Base-by-base conservation (phyloP, 2,329 filamentous ascomycete genomes). In the Hysterium pulicare region DNA sequence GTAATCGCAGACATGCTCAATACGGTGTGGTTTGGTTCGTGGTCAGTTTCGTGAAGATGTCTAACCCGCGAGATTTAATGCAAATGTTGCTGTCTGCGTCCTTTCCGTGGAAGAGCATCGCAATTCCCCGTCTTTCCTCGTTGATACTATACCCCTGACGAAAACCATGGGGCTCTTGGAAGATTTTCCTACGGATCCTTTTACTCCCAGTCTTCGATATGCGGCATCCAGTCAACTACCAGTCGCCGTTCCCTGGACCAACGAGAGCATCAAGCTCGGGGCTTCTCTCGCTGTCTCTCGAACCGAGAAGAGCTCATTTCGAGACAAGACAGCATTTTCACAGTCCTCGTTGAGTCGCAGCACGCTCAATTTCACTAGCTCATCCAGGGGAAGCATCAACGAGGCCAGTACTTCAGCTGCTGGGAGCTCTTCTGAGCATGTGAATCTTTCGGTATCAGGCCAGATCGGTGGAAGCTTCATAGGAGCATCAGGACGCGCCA, bases 151-250 rank as follows among this genome's bases (percentile, higher is more conserved):
- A 9, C 17, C 15, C 17, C 17, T 9, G 10, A 16, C 8, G 17
- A 9, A 16, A 33, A 33, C 17, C 15, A 33, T 33, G 31, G 8
- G 9, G 7, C 31, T 33, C 9, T 9, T 33, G 15, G 31, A 33
- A 9, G 31, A 9, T 16, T 33, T 33, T 16, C 31, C 31, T 8
- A 7, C 8, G 15, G 31, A 33, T 33, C 31, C 31, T 9, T 33
- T 33, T 33, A 33, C 31, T 8, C 31, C 31, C 9, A 33, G 31
- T 16, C 31, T 33, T 33, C 31, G 31, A 9, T 33, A 33, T 33
- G 31, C 31, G 31, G 31, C 31, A 33, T 9, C 15, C 8, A 9
- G 15, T 9, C 8, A 16, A 16, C 15, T 33, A 16, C 31, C 31
- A 33, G 15, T 33, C 15, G 17, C 31, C 7, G 31, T 33, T 9